Evolutionary conservation across 306 rosid species (phyloP).

Genomic region (Notholithocarpus densiflorus): DNA sequence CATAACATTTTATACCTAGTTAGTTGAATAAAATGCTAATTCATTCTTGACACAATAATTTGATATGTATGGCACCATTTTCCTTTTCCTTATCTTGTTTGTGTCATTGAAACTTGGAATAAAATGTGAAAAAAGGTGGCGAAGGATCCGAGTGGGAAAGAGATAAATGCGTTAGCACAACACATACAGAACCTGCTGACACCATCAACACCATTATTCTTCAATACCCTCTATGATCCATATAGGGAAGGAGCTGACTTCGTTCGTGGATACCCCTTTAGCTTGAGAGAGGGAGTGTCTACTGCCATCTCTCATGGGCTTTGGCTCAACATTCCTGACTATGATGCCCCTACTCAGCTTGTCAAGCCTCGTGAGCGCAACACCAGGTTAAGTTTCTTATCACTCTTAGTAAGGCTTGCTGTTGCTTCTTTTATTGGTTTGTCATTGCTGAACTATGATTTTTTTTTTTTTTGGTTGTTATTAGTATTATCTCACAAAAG

Average conservation of each 20-base stretch:
- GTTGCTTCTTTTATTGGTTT: too few species aligned
- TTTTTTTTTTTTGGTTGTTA: too few species aligned
- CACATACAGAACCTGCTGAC: slow-evolving; percentile 40
- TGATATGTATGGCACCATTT: too few species aligned
- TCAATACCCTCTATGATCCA: slow-evolving; percentile 41
- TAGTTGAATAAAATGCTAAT: too few species aligned
- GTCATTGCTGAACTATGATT: too few species aligned
- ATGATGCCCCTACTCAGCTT: slow-evolving; percentile 52
- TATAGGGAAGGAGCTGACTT: slow-evolving; percentile 60
- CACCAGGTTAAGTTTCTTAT: slow-evolving; percentile 25
- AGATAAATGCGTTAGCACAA: slow-evolving; percentile 42
- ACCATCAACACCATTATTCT: slow-evolving; percentile 42
- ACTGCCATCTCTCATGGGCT: slow-evolving; percentile 74
- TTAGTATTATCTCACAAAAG: too few species aligned
- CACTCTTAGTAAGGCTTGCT: too few species aligned
- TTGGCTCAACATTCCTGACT: slow-evolving; percentile 76
- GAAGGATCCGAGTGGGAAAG: slow-evolving; percentile 38
- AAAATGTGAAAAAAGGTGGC: slow-evolving; percentile 35
- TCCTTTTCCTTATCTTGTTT: background rate
- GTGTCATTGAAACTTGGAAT: background rate
- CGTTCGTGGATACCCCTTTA: slow-evolving; percentile 70
- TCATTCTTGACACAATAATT: too few species aligned
- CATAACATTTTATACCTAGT: too few species aligned
- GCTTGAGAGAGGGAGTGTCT: slow-evolving; percentile 64
- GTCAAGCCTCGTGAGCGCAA: slow-evolving; percentile 54